These are phyloP conservation scores for Solanum chilense DNA, from an alignment of 257 asterid species.

Conservation along the genomic window DNA sequence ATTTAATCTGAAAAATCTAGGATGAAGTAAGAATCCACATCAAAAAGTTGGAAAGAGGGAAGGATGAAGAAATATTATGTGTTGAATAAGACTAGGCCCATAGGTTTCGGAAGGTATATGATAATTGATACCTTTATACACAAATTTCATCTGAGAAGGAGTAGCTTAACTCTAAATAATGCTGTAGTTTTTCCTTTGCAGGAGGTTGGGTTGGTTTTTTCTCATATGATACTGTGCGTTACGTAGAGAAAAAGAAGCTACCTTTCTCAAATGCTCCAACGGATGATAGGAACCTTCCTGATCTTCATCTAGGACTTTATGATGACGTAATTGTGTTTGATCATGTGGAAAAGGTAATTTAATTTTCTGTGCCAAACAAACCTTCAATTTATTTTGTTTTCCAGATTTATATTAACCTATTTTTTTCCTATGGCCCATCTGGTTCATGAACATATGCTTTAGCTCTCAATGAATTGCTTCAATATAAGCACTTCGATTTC, in stretches of 20 bases:
- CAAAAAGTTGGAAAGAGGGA: background rate
- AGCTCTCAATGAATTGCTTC: background rate
- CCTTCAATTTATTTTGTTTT: background rate
- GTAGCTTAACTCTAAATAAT: background rate
- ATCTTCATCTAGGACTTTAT: slow-evolving; percentile 92
- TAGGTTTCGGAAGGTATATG: background rate
- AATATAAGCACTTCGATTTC: background rate
- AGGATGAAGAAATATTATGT: background rate
- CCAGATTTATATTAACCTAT: background rate
- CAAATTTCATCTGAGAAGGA: background rate
- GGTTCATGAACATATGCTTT: background rate
- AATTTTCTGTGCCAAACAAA: background rate
- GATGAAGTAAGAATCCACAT: background rate
- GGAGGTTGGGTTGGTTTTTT: slow-evolving; percentile 99
- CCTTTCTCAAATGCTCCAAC: slow-evolving; percentile 75
- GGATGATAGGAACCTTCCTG: slow-evolving; percentile 93
- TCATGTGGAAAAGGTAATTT: slow-evolving; percentile 87
- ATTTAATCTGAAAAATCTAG: background rate
- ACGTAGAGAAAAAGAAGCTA: slow-evolving; percentile 84
- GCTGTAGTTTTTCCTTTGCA: slow-evolving; percentile 23
- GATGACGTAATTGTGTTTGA: slow-evolving; percentile 93
- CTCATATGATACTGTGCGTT: slow-evolving; percentile 91
- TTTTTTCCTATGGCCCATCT: background rate
- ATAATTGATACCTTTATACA: background rate
- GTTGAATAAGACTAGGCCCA: background rate